phyloP scores from a whole-genome alignment of 73 alveolate genomes.

The Paramecium sonneborni region DNA sequence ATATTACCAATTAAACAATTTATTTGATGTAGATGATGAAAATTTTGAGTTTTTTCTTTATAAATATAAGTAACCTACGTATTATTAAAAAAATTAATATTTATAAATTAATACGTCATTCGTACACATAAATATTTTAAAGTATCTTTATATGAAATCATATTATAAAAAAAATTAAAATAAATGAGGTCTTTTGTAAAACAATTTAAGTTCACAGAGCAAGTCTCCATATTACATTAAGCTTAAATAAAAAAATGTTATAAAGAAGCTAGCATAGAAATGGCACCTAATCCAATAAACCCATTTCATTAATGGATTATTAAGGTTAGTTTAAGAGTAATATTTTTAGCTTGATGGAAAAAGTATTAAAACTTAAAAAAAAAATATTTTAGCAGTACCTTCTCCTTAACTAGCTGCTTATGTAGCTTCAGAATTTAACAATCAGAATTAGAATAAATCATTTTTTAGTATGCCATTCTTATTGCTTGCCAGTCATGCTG shows the following conservation, averaged over 20 bases:
- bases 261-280: background rate
- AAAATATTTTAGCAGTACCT: background rate
- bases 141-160: background rate
- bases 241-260: background rate
- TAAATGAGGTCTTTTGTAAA: background rate
- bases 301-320: conserved; percentile 6
- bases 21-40: no score
- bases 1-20: no score
- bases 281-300: background rate
- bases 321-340: background rate
- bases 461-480: background rate
- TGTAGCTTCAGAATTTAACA: background rate
- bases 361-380: background rate
- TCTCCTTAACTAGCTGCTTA: background rate
- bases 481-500: background rate
- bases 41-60: background rate
- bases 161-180: background rate
- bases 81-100: background rate
- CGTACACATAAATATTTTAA: background rate
- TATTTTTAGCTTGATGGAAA: conserved; percentile 42
- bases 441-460: background rate
- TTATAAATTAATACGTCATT: background rate
- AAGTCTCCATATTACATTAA: background rate
- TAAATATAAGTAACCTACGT: background rate
- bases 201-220: background rate